These are phyloP conservation scores for Coemansia sp. DNA, from an alignment of 192 early-diverging fungal genomes.

Conservation along the genomic window DNA sequence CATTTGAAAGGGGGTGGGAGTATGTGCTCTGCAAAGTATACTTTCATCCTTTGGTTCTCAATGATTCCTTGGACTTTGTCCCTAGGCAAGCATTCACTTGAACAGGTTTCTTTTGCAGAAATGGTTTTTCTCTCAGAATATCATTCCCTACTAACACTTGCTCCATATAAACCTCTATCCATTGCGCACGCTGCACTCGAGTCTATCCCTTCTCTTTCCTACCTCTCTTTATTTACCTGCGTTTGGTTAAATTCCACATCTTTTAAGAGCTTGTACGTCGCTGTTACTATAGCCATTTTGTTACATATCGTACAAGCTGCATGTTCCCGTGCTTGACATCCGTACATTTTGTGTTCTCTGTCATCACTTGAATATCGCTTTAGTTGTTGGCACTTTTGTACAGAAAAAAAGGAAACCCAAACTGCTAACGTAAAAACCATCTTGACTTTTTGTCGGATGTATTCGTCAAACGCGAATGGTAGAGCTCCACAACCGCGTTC, in stretches of 20 bases:
- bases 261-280: background rate
- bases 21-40: background rate
- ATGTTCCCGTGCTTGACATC: background rate
- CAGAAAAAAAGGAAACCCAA: conserved; percentile 2
- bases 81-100: background rate
- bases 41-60: background rate
- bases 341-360: background rate
- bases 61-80: conserved; percentile 6
- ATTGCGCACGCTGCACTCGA: too few relatives aligned
- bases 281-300: background rate
- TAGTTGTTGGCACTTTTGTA: background rate
- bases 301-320: conserved; percentile 3
- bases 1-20: too few relatives aligned
- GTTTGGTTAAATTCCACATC: background rate
- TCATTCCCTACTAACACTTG: background rate
- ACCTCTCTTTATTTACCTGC: background rate
- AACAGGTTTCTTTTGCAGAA: too few relatives aligned
- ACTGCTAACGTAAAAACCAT: background rate
- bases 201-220: background rate
- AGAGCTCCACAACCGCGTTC: background rate
- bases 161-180: background rate
- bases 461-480: conserved; percentile 2
- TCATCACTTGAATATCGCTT: background rate
- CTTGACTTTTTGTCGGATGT: background rate
- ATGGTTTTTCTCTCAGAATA: too few relatives aligned